Percentiles rank a stretch among this genome's conserved stretches.
Evolutionary conservation across 2,329 filamentous ascomycete genomes (phyloP).

Genomic region (Trichoderma harzianum): DNA sequence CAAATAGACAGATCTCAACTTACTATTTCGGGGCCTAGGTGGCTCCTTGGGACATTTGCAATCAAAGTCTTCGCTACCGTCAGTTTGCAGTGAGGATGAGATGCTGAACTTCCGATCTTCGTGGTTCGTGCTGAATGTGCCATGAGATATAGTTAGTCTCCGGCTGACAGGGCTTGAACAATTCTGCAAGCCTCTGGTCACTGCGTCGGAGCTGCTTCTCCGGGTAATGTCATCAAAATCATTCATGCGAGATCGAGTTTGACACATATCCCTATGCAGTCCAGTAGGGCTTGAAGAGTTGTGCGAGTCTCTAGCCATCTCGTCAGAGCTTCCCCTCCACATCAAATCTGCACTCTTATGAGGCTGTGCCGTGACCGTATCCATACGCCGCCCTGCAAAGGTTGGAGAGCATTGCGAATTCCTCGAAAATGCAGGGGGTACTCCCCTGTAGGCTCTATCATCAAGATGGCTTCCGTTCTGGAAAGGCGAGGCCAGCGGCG

Average conservation of each 20-base stretch:
- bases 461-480: background rate
- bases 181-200: background rate
- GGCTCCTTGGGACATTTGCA: constrained; percentile 56
- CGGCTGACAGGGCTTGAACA: constrained; percentile 20
- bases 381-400: background rate
- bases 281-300: background rate
- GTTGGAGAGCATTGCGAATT: background rate
- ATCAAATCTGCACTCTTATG: background rate
- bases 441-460: background rate
- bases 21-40: constrained; percentile 58
- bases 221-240: constrained; percentile 15
- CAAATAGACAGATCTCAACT: constrained; percentile 29
- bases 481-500: background rate
- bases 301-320: background rate
- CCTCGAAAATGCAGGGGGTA: background rate
- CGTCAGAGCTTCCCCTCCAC: background rate
- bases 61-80: constrained; percentile 42
- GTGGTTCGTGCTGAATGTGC: constrained; percentile 43
- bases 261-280: background rate
- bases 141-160: constrained; percentile 47
- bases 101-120: constrained; percentile 29
- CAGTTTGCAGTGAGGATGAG: constrained; percentile 29
- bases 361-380: background rate
- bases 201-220: background rate
- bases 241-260: background rate